Conservation (phyloP, 441 rosid genomes). For the Erysimum cheiri region DNA sequence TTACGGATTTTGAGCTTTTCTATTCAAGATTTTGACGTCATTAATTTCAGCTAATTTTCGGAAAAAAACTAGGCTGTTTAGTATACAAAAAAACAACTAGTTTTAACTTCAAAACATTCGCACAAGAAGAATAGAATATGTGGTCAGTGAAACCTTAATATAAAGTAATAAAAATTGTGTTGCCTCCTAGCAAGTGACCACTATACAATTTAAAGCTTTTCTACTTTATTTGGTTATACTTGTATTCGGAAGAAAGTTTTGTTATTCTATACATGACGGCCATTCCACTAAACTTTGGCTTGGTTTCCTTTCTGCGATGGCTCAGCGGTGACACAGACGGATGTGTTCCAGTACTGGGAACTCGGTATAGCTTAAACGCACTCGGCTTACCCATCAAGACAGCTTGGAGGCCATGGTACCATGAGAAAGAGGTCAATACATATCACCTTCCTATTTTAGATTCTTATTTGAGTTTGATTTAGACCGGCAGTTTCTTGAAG, state of each 20-base stretch:
- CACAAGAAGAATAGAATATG: too few relatives aligned
- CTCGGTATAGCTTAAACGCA: conserved; percentile 70
- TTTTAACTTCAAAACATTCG: too few relatives aligned
- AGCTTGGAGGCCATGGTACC: conserved; percentile 95
- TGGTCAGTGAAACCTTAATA: too few relatives aligned
- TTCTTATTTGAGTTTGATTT: neutral
- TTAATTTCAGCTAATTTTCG: neutral
- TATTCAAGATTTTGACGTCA: too few relatives aligned
- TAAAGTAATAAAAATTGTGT: neutral
- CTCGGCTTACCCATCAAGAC: conserved; percentile 65
- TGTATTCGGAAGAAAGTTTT: neutral
- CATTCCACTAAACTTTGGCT: conserved; percentile 19
- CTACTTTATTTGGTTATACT: neutral
- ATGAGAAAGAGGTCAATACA: conserved; percentile 66
- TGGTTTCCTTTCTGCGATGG: neutral
- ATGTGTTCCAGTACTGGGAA: conserved; percentile 87
- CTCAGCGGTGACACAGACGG: conserved; percentile 95
- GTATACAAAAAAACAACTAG: neutral
- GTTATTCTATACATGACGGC: neutral
- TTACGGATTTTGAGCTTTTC: too few relatives aligned
- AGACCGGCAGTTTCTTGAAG: conserved; percentile 18
- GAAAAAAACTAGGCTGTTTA: neutral
- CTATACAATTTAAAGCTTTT: neutral
- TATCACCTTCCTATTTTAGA: neutral
- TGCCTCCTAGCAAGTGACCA: conserved; percentile 23